Conservation (phyloP, 768 basidiomycete species). For the Leccinellum rugosiceps region DNA sequence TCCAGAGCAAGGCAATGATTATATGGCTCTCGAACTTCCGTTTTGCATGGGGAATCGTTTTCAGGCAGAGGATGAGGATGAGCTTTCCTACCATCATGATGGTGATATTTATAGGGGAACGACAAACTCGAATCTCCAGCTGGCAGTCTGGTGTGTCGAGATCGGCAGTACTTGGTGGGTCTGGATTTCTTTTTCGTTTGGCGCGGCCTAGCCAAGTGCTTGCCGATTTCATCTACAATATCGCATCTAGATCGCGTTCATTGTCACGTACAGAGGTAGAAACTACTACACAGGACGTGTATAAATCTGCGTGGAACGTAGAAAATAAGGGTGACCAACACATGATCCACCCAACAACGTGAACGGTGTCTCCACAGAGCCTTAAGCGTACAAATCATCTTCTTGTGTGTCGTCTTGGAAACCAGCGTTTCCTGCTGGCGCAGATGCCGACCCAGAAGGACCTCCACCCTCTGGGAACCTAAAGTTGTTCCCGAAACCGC, state of each 20-base stretch:
- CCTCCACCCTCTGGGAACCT: constrained; percentile 88
- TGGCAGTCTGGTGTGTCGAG: no score
- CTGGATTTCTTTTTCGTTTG: no score
- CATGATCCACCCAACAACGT: neutral
- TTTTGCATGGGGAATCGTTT: neutral
- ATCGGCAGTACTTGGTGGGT: no score
- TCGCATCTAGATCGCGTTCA: constrained; percentile 5
- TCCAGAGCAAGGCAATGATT: no score
- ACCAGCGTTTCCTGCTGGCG: constrained; percentile 63
- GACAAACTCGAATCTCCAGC: no score
- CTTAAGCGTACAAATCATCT: constrained; percentile 86
- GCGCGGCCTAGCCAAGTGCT: no score
- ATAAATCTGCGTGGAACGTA: neutral
- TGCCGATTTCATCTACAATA: neutral
- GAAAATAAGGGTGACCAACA: neutral
- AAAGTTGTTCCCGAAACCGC: constrained; percentile 93
- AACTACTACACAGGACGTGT: constrained; percentile 6
- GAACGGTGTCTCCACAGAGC: neutral
- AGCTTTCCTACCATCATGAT: no score
- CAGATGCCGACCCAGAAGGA: constrained; percentile 34
- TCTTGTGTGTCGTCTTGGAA: constrained; percentile 86
- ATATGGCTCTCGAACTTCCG: neutral
- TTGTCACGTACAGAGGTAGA: constrained; percentile 3
- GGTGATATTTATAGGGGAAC: no score
- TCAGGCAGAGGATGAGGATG: no score